Evolutionary conservation across 2,329 filamentous ascomycete genomes (phyloP), one percentile per base, ranked within the genome.

Genomic region (Sordariomycetes sp.): DNA sequence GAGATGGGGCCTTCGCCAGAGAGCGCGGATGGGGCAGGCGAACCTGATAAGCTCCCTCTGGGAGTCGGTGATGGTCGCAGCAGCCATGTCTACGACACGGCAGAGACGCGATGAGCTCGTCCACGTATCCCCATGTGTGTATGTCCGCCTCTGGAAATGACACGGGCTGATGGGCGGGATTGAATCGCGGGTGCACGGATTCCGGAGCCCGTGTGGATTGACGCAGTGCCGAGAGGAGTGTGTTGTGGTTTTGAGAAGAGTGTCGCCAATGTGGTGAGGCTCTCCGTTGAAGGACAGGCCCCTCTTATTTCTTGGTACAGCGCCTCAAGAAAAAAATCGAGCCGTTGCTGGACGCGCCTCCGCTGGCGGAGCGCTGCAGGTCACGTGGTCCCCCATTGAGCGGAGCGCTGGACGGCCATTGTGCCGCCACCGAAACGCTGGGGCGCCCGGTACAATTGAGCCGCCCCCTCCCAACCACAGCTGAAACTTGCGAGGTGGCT

Each of bases 31-130:
- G 32, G 46, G 12, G 5, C n/a, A 54, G 37, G 62, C 73, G 55
- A 69, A 83, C 81, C 73, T 80, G 65, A 83, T 80, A 58, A 85
- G 76, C 74, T 83, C 81, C 61, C 77, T 74, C 70, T 82, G 80
- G 65, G 79, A 77, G 62, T 81, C 72, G 35, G 72, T 68, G 57
- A 75, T 71, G 59, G 71, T 70, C 60, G 65, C 59, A 59, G 61
- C 60, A n/a, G 57, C 51, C 52, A 57, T 57, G 55, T 57, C 55
- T 35, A 43, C 28, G 46, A 57, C 55, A 57, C 55, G 48, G 48
- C 55, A 52, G 28, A 57, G 55, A 35, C 32, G 25, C 25, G 4
- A 50, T 35, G 34, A 18, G 32, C n/a, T 40, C 48, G 32, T 57
- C 18, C 55, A 35, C 48, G 20, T 50, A 20, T 50, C n/a, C 46